phyloP scores from a whole-genome alignment of 805 yeast species.

The Ogataea corticis region DNA sequence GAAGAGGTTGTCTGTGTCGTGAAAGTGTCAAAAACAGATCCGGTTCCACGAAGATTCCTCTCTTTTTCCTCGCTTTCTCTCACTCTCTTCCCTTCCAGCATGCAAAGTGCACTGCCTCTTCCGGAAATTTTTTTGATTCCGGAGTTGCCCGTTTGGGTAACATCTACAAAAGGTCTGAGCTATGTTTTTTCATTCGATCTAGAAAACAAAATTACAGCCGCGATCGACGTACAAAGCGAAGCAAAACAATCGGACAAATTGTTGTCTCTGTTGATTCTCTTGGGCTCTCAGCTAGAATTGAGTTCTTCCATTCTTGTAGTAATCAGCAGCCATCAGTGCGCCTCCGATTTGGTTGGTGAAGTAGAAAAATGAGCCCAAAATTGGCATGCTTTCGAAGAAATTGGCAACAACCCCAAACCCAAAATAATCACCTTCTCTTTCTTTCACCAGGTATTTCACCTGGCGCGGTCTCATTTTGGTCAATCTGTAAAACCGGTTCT shows the following conservation, averaged over 20 bases:
- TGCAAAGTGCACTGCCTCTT: background rate
- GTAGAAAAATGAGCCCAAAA: slow-evolving; percentile 49
- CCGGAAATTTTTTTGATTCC: slow-evolving; percentile 7
- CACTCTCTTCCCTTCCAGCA: background rate
- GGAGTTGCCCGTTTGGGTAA: slow-evolving; percentile 7
- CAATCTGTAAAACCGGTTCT: slow-evolving; percentile 25
- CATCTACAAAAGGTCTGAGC: background rate
- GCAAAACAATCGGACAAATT: background rate
- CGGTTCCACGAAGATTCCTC: too few species aligned
- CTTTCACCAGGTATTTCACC: slow-evolving; percentile 26
- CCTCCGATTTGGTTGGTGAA: slow-evolving; percentile 65
- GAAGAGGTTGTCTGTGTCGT: too few species aligned
- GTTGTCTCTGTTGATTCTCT: background rate
- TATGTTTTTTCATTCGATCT: background rate
- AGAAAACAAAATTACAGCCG: background rate
- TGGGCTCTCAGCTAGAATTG: too few species aligned
- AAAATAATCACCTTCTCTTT: slow-evolving; percentile 40
- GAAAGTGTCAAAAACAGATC: too few species aligned
- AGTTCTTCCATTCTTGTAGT: slow-evolving; percentile 22
- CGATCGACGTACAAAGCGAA: background rate
- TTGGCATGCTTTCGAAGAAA: slow-evolving; percentile 46
- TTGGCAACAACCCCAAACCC: slow-evolving; percentile 56
- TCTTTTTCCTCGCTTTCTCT: too few species aligned
- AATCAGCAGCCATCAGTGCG: slow-evolving; percentile 56
- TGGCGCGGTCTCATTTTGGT: slow-evolving; percentile 30